These are phyloP conservation scores for Wickerhamiella azyma DNA, from an alignment of 805 yeast species.

Conservation along the genomic window DNA sequence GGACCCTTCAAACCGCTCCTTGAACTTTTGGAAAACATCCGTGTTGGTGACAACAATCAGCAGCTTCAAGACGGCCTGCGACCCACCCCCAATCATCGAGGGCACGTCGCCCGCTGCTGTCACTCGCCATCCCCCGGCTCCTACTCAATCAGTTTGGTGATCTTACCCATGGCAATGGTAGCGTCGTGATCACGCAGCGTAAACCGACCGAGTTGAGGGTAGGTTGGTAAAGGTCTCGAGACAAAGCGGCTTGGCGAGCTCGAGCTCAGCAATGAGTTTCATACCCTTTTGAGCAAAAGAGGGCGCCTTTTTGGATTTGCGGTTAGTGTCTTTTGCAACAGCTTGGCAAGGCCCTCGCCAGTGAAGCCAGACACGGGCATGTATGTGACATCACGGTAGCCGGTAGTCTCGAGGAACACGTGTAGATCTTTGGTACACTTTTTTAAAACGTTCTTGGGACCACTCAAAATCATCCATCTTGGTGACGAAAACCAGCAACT, in stretches of 20 bases:
- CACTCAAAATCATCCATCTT: slow-evolving; percentile 97
- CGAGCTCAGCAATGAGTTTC: slow-evolving; percentile 90
- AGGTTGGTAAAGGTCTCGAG: slow-evolving; percentile 84
- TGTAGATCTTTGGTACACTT: slow-evolving; percentile 79
- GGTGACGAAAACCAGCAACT: slow-evolving; percentile 82
- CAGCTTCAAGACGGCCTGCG: too few relatives aligned
- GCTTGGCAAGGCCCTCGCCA: slow-evolving; percentile 75
- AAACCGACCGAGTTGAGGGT: slow-evolving; percentile 95
- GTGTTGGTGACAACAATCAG: too few relatives aligned
- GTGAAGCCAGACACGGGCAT: slow-evolving; percentile 99
- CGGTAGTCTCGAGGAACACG: slow-evolving; percentile 60
- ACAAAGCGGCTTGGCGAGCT: slow-evolving; percentile 77
- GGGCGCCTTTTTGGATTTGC: slow-evolving; percentile 92
- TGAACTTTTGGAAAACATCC: too few relatives aligned
- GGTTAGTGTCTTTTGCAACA: slow-evolving; percentile 94
- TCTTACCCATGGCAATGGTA: slow-evolving; percentile 97
- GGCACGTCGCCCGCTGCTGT: slow-evolving; percentile 53
- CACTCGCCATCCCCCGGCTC: slow-evolving; percentile 80
- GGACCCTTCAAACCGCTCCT: too few relatives aligned
- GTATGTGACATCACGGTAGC: slow-evolving; percentile 76
- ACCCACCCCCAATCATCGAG: too few relatives aligned
- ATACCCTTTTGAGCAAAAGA: slow-evolving; percentile 98
- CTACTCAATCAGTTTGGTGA: slow-evolving; percentile 57
- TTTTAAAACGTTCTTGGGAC: slow-evolving; percentile 93
- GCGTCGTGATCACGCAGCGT: slow-evolving; percentile 97